Conservation (phyloP, 2,329 filamentous ascomycete species). For the Colletotrichum gloeosporioides region DNA sequence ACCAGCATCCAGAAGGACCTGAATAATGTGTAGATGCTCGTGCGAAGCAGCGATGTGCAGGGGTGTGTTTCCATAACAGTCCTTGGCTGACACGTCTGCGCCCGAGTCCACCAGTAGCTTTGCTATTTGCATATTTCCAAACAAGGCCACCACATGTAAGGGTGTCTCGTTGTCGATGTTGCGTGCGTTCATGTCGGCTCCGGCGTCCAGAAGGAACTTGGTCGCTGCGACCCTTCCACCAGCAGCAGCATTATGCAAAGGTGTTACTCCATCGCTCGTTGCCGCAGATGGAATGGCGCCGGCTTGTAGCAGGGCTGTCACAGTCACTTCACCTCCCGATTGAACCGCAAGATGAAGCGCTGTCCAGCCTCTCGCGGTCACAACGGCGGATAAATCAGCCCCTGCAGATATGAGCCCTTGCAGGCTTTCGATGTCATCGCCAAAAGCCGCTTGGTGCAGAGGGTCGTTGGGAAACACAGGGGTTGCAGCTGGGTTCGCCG, state of each 20-base stretch:
- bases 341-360: not conserved
- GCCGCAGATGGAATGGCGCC: not conserved
- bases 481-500: not conserved
- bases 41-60: not conserved
- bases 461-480: not conserved
- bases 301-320: not conserved
- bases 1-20: not conserved
- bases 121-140: not conserved
- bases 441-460: not conserved
- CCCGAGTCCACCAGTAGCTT: not conserved
- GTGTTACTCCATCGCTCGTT: not conserved
- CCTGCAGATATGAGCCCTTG: not conserved
- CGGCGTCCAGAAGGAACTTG: not conserved
- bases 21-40: not conserved
- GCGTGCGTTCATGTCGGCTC: not conserved
- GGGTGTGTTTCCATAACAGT: not conserved
- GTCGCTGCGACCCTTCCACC: not conserved
- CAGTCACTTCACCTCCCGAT: not conserved
- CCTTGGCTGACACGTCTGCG: not conserved
- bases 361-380: not conserved
- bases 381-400: not conserved
- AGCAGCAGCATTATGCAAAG: not conserved
- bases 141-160: not conserved
- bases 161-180: not conserved
- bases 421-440: not conserved